Evolutionary conservation across 257 asterid species (phyloP).

Genomic region (Cinchona pubescens): DNA sequence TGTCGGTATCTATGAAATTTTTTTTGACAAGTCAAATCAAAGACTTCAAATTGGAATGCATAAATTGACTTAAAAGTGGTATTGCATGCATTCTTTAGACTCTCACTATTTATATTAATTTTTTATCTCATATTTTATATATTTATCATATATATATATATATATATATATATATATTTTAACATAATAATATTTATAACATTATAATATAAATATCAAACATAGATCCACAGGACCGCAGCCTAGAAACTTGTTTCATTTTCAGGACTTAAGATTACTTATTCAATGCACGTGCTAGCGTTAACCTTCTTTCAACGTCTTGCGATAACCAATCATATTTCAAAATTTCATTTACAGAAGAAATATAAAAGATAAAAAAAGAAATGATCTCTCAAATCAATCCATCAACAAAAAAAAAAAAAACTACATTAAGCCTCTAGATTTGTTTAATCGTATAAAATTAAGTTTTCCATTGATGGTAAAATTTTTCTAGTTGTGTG

Average conservation of each 20-base stretch:
- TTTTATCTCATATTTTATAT: no score
- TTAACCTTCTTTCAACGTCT: background rate
- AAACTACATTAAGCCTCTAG: background rate
- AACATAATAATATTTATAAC: no score
- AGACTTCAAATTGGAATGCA: background rate
- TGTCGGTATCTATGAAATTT: no score
- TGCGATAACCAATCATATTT: background rate
- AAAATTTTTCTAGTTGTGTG: no score
- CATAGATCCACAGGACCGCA: no score
- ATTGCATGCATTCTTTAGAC: background rate
- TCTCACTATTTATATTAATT: no score
- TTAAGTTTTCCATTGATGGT: background rate
- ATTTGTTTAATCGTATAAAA: background rate
- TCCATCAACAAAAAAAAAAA: background rate
- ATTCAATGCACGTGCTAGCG: no score
- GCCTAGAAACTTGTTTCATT: background rate
- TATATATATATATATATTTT: no score
- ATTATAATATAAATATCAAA: background rate
- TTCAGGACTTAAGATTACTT: background rate
- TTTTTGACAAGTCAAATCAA: background rate
- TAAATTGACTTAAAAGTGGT: background rate
- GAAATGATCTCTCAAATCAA: background rate
- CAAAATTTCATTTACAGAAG: background rate
- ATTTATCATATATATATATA: no score
- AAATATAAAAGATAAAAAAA: background rate